Evolutionary conservation across 768 basidiomycete genomes (phyloP), one percentile per base, ranked within the genome.

Genomic region (Russula abietina): DNA sequence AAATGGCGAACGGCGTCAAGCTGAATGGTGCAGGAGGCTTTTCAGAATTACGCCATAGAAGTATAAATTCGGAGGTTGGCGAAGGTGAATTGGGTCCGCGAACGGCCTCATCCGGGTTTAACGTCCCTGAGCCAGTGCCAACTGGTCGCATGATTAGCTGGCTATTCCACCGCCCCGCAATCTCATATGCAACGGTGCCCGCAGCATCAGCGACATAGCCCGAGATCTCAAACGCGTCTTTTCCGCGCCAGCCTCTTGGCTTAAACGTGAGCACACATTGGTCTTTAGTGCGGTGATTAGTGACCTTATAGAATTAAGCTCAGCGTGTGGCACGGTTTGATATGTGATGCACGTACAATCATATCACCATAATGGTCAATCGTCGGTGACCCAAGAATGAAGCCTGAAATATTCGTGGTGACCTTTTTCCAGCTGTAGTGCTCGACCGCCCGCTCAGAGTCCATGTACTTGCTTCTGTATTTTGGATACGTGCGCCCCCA

Each of bases 381-480:
- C 52, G 81, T 80, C 1, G 83, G 82, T 17, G 72, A 77, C 5
- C 96, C 96, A 24, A 96, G 79, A 65, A 98, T 94, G 71, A 98
- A 98, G 17, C 93, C 93, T 6, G 93, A 94, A 10, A 96, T 81
- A 62, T 84, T 89, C 41, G 91, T 93, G 12, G 89, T 93, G 36
- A 95, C 93, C 73, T 96, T 96, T 76, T 93, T 93, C 93, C 93
- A 96, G 49, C 84, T 89, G 71, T 91, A 98, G 73, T 98, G 95
- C 71, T 98, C 95, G 5, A 87, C 75, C 0, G 91, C 87, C 49
- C 71, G 71, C 1, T 76, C 76, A 28, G 43, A 48, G 8, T 41
- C 51, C n/a, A 53, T 19, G 17, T 32, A 12, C 28, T 54, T 45
- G 55, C 24, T 62, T n/a, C 74, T 75, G 1, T 81, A 81, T 68